phyloP scores from a whole-genome alignment of 768 basidiomycete species.

The Mycena amicta region DNA sequence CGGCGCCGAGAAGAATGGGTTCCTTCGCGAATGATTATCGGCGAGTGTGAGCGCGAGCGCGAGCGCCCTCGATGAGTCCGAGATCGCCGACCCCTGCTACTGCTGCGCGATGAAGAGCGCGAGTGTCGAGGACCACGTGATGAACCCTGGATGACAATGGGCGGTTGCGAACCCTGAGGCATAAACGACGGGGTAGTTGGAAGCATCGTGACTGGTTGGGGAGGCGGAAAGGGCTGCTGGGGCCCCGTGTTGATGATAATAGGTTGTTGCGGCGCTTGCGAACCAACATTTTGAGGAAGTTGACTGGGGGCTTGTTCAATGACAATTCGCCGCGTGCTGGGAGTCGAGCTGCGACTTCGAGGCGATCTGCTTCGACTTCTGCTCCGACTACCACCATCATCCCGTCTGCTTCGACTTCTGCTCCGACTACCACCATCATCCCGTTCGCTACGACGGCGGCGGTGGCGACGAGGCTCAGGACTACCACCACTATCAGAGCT shows the following conservation, averaged over 20 bases:
- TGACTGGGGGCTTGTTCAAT: too few species aligned
- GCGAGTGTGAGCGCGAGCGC: slow-evolving; percentile 3
- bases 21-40: too few species aligned
- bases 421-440: slow-evolving; percentile 8
- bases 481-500: slow-evolving; percentile 4
- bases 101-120: neutral
- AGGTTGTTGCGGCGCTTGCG: slow-evolving; percentile 11
- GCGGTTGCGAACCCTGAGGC: neutral
- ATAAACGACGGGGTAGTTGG: neutral
- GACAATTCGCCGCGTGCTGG: too few species aligned
- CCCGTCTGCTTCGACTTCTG: slow-evolving; percentile 6
- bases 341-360: slow-evolving; percentile 2
- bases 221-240: too few species aligned
- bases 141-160: neutral
- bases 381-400: slow-evolving; percentile 22
- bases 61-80: slow-evolving; percentile 9
- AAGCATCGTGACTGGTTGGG: too few species aligned
- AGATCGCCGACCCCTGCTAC: neutral
- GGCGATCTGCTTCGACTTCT: slow-evolving; percentile 12
- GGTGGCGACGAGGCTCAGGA: neutral
- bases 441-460: neutral
- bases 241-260: slow-evolving; percentile 12
- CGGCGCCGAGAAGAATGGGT: too few species aligned
- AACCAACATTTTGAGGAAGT: too few species aligned
- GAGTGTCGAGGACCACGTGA: neutral